Conservation (phyloP, 805 yeast species). For the Yarrowia deformans region DNA sequence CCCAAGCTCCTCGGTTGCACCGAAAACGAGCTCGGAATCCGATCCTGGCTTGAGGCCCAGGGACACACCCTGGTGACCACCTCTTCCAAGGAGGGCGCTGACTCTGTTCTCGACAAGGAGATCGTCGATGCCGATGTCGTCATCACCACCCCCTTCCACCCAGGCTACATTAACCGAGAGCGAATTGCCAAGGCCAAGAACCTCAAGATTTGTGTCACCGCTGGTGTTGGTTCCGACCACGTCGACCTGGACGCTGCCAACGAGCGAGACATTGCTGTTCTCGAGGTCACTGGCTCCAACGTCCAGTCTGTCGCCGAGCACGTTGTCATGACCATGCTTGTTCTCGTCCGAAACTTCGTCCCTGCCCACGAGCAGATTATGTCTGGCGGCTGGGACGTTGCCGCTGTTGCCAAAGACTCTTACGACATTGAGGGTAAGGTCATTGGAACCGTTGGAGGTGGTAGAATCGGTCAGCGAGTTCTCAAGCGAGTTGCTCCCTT, state of each 20-base stretch:
- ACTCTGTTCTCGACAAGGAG: conserved; percentile 56
- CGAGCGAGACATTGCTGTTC: conserved; percentile 65
- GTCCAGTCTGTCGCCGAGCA: conserved; percentile 84
- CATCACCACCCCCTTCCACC: conserved; percentile 44
- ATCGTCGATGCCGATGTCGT: conserved; percentile 76
- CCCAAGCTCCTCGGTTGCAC: conserved; percentile 69
- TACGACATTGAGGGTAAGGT: conserved; percentile 79
- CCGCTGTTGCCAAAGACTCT: conserved; percentile 73
- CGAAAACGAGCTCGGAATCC: conserved; percentile 70
- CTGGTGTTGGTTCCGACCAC: conserved; percentile 85
- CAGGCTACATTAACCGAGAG: conserved; percentile 43
- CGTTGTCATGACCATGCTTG: conserved; percentile 74
- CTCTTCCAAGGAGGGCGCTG: conserved; percentile 68
- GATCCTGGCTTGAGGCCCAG: conserved; percentile 65
- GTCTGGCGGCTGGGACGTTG: conserved; percentile 74
- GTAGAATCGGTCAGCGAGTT: conserved; percentile 80
- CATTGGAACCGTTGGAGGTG: conserved; percentile 75
- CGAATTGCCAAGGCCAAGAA: conserved; percentile 70
- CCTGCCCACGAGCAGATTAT: conserved; percentile 77
- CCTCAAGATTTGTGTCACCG: conserved; percentile 71
- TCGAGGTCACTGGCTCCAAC: conserved; percentile 84
- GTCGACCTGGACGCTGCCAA: conserved; percentile 69
- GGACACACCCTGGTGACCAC: conserved; percentile 76
- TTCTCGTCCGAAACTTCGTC: conserved; percentile 75
- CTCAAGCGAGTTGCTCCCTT: conserved; percentile 75